Conservation (phyloP, 73 alveolate genomes). For the Halteria grandinella region DNA sequence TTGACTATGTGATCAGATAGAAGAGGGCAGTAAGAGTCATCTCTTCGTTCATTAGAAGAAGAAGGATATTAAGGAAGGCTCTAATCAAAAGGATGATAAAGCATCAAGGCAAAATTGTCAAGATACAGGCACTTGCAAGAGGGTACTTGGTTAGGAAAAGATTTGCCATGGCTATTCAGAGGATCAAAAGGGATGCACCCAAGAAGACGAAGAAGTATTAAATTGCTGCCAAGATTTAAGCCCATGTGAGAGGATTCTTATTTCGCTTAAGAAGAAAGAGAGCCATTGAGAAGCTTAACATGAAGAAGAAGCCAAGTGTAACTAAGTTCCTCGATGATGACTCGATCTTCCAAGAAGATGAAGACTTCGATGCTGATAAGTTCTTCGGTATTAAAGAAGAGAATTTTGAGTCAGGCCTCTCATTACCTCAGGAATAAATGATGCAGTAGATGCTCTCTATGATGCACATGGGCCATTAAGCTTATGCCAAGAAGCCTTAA, state of each 20-base stretch:
- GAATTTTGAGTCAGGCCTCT: constrained; percentile 19
- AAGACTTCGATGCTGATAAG: constrained; percentile 62
- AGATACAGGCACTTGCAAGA: constrained; percentile 40
- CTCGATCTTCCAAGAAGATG: constrained; percentile 50
- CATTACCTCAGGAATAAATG: constrained; percentile 55
- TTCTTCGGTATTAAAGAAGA: constrained; percentile 61
- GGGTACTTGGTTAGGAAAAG: constrained; percentile 38
- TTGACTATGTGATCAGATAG: background rate
- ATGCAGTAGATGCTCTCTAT: constrained; percentile 44
- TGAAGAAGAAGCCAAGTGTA: too few species aligned
- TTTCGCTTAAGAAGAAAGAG: constrained; percentile 41
- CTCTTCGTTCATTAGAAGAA: background rate
- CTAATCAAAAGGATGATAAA: constrained; percentile 1
- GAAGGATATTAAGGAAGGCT: constrained; percentile 20
- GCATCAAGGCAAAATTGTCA: constrained; percentile 26
- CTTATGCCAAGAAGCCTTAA: too few species aligned
- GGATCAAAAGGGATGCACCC: constrained; percentile 33
- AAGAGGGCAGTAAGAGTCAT: constrained; percentile 38
- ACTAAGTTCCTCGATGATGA: too few species aligned
- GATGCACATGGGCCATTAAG: constrained; percentile 44
- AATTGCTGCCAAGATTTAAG: constrained; percentile 46
- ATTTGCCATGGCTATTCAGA: background rate
- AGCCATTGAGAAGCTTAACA: constrained; percentile 29
- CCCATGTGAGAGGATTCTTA: constrained; percentile 56
- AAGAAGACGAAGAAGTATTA: constrained; percentile 51